Percentiles rank a stretch among this genome's conserved stretches.
Evolutionary conservation across 306 rosid species (phyloP).

Genomic region (Nissolia schottii): DNA sequence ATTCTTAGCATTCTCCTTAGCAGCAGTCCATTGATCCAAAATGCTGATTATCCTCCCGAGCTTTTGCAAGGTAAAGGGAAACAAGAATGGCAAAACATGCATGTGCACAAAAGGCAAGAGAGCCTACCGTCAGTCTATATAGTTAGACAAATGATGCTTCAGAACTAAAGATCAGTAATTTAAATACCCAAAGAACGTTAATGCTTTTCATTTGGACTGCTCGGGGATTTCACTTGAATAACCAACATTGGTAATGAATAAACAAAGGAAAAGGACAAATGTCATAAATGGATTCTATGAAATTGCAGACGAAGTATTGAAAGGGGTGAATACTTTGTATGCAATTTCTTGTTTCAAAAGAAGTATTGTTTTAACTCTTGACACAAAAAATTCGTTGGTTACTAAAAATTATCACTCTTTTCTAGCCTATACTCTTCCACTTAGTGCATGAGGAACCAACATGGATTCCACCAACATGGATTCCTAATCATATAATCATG

Average conservation of each 20-base stretch:
- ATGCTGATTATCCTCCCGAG: constrained; percentile 61
- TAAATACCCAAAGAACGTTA: not conserved
- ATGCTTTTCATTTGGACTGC: not conserved
- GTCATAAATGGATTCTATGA: not conserved
- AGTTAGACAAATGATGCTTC: not conserved
- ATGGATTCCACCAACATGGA: not conserved
- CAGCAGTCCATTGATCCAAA: constrained; percentile 63
- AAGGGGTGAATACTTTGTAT: not conserved
- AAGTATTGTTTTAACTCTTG: not conserved
- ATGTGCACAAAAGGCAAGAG: not conserved
- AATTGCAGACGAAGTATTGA: not conserved
- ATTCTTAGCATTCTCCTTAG: constrained; percentile 32
- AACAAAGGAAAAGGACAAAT: not conserved
- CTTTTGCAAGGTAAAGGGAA: constrained; percentile 56
- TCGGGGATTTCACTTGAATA: not conserved
- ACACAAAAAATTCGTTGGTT: not conserved
- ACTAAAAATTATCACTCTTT: not conserved
- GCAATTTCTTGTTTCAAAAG: not conserved
- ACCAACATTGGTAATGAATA: not conserved
- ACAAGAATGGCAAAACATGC: constrained; percentile 11
- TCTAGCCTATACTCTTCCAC: not conserved
- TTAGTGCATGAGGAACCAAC: not conserved
- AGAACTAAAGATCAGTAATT: not conserved
- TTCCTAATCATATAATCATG: not conserved
- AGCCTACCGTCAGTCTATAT: not conserved